Conservation (phyloP, 495 filamentous ascomycete species). For the Friedmanniomyces endolithicus region DNA sequence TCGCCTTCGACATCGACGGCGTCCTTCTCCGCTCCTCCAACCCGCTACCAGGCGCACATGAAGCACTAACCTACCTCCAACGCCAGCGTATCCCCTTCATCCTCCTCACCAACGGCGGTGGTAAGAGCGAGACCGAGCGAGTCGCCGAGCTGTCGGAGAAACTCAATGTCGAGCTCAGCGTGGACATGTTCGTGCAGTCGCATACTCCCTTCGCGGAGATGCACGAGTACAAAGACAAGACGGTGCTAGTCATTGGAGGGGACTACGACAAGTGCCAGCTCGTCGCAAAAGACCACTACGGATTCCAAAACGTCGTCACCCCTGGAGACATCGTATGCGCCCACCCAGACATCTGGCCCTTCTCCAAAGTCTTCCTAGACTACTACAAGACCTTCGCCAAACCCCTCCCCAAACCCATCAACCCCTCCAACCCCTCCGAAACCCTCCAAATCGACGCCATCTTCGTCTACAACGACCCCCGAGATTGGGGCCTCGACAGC, state of each 20-base stretch:
- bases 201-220: slow-evolving; percentile 67
- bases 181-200: slow-evolving; percentile 63
- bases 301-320: slow-evolving; percentile 73
- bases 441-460: slow-evolving; percentile 69
- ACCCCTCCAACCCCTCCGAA: slow-evolving; percentile 28
- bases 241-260: slow-evolving; percentile 70
- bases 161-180: slow-evolving; percentile 46
- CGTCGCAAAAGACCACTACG: slow-evolving; percentile 64
- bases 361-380: slow-evolving; percentile 47
- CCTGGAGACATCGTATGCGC: slow-evolving; percentile 70
- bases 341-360: slow-evolving; percentile 68
- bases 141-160: slow-evolving; percentile 55
- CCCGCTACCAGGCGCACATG: slow-evolving; percentile 68
- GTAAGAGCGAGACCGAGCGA: slow-evolving; percentile 59
- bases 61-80: slow-evolving; percentile 61
- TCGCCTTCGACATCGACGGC: slow-evolving; percentile 90
- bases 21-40: slow-evolving; percentile 78
- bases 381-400: slow-evolving; percentile 50
- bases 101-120: slow-evolving; percentile 80
- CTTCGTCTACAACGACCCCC: slow-evolving; percentile 79
- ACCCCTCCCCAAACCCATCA: slow-evolving; percentile 44
- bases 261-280: slow-evolving; percentile 60
- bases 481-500: slow-evolving; percentile 85
- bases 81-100: slow-evolving; percentile 64
- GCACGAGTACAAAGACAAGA: slow-evolving; percentile 50